Base-by-base conservation (phyloP, 2,329 filamentous ascomycete species). In the Colletotrichum euphorbiae region DNA sequence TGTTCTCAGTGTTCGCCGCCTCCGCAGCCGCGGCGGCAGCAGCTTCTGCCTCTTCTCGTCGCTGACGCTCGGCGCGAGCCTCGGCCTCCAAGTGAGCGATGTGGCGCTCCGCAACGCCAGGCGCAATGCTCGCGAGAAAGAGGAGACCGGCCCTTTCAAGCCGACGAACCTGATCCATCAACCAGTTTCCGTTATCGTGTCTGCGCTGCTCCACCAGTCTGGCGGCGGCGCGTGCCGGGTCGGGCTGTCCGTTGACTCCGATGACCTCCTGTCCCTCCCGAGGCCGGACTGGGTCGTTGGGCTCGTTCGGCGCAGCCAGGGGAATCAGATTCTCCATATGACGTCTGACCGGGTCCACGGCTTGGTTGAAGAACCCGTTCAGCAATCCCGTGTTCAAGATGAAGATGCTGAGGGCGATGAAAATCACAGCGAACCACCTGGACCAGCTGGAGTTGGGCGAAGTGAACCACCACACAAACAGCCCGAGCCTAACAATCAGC, bases 381-480 rank as follows among this genome's bases (percentile, higher is more conserved):
- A 91, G 77, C 33, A 88, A 71, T 1, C 89, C 89, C 2, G 85
- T 87, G 72, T 89, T 89, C 15, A 86, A 73, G n/a, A 89, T 77
- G 69, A 91, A 88, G 24, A 90, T 80, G 36, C 83, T 77, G 28
- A 86, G 71, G 6, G 88, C 87, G 36, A 89, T 79, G 6, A 81
- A 78, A 46, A 87, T 79, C 21, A 90, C 83, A 19, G 84, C 84
- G 7, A 87, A 72, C 84, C 85, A 89, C 54, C 88, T 83, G 8
- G 83, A 83, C 87, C 87, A 90, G 72, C 83, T 89, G 2, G 84
- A 81, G 50, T 83, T 82, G 0, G 85, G 84, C 9, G 84, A 83
- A 0, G 88, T 90, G 69, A 91, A 90, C 77, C 89, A 88, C 87
- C 87, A 91, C 12, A 90, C 83, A 74, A 91, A 89, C 6, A 87